phyloP scores from a whole-genome alignment of 257 asterid species.

The Coffea canephora region DNA sequence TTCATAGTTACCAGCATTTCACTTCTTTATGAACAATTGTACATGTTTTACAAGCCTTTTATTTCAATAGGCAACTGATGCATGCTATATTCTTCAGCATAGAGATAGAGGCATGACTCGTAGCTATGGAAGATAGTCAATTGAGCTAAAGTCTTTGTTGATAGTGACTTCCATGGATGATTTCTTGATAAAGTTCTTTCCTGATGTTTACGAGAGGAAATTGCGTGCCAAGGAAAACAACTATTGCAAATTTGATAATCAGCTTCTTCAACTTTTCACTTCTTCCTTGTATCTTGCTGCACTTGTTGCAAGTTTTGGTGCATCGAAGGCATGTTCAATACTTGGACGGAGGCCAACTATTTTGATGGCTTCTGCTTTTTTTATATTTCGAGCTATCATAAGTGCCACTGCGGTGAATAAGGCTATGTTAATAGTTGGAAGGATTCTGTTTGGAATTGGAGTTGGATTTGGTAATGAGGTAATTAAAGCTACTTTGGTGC shows the following conservation, averaged over 20 bases:
- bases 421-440: constrained; percentile 35
- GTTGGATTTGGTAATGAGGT: constrained; percentile 93
- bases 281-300: constrained; percentile 77
- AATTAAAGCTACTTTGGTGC: not conserved
- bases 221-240: constrained; percentile 46
- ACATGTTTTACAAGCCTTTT: too few relatives aligned
- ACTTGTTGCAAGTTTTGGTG: constrained; percentile 62
- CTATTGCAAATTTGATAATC: constrained; percentile 78
- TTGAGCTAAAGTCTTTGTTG: not conserved
- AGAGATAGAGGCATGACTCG: too few relatives aligned
- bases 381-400: constrained; percentile 43
- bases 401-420: not conserved
- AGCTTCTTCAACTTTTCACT: constrained; percentile 74
- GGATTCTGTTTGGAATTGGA: constrained; percentile 70
- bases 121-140: too few relatives aligned
- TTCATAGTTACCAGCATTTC: too few relatives aligned
- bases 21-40: too few relatives aligned
- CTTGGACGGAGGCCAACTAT: constrained; percentile 68
- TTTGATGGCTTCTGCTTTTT: constrained; percentile 42
- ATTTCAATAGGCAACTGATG: too few relatives aligned
- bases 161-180: constrained; percentile 85
- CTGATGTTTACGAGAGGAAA: constrained; percentile 42
- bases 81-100: too few relatives aligned
- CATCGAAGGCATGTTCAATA: constrained; percentile 53
- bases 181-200: constrained; percentile 66